A percentile compares a stretch with the other conserved stretches of the same genome.
Conservation (phyloP, 108 stramenopile species). For the Aurantiochytrium sp. region DNA sequence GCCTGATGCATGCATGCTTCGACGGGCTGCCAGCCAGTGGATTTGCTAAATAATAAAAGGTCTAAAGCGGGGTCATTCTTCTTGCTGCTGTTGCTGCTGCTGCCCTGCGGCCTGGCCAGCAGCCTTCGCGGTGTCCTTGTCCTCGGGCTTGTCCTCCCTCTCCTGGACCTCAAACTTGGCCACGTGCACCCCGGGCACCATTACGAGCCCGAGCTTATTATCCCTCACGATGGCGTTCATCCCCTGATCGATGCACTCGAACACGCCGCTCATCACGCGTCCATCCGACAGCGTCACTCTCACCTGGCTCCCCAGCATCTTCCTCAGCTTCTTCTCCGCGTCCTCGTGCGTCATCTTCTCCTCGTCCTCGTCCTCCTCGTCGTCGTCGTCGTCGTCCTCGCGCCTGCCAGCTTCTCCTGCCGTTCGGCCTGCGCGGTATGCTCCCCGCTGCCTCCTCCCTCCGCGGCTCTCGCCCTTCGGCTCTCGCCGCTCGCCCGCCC, state of each 20-base stretch:
- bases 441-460: no score
- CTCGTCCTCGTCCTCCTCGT: no score
- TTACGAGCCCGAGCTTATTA: background rate
- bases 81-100: background rate
- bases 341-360: background rate
- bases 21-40: no score
- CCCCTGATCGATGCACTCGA: slow-evolving; percentile 11
- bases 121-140: background rate
- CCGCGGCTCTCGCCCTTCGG: no score
- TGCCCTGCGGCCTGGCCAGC: background rate
- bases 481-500: no score
- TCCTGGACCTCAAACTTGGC: background rate
- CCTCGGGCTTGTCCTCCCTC: background rate
- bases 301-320: background rate
- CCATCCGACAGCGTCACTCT: slow-evolving; percentile 2
- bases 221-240: slow-evolving; percentile 13
- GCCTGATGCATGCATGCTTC: no score
- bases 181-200: slow-evolving; percentile 12
- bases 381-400: no score
- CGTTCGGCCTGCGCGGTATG: no score
- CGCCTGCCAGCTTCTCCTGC: no score
- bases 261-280: background rate
- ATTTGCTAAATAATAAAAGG: no score
- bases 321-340: background rate
- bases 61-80: no score